phyloP scores from a whole-genome alignment of 306 rosid genomes.

The Vigna unguiculata region DNA sequence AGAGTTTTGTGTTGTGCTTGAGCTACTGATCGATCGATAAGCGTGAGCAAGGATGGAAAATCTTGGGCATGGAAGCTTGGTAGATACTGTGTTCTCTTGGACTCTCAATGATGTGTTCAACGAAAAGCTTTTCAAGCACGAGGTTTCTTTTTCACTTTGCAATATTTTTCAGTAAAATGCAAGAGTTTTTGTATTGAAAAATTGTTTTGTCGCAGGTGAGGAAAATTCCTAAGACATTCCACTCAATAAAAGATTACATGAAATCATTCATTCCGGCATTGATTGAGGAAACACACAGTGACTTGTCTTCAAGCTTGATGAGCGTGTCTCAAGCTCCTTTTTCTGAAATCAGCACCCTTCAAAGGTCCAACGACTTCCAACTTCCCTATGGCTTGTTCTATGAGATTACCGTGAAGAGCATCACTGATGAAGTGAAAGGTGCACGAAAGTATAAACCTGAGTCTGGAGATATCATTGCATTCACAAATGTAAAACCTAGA shows the following conservation, averaged over 20 bases:
- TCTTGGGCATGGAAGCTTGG: not conserved
- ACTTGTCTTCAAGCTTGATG: constrained; percentile 47
- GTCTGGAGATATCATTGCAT: constrained; percentile 63
- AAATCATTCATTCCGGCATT: constrained; percentile 55
- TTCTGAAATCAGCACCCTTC: constrained; percentile 40
- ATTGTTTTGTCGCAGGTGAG: constrained; percentile 47
- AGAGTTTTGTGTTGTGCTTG: not conserved
- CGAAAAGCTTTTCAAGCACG: constrained; percentile 33
- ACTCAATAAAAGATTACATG: constrained; percentile 44
- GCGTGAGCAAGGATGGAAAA: not conserved
- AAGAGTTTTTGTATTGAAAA: not conserved
- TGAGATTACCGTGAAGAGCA: constrained; percentile 6
- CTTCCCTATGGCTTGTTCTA: constrained; percentile 43
- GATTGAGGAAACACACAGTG: constrained; percentile 66
- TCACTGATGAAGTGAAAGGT: not conserved
- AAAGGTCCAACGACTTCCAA: not conserved
- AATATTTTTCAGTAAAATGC: not conserved
- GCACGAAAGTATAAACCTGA: constrained; percentile 47
- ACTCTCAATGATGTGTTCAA: constrained; percentile 48
- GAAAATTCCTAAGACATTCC: constrained; percentile 57
- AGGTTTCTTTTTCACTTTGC: constrained; percentile 29
- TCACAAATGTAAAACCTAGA: constrained; percentile 52
- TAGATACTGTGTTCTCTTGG: constrained; percentile 52
- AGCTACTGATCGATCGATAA: not conserved
- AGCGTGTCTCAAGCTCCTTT: constrained; percentile 39